phyloP scores from a whole-genome alignment of 129 eudicot genomes.

The Flaveria brownii region DNA sequence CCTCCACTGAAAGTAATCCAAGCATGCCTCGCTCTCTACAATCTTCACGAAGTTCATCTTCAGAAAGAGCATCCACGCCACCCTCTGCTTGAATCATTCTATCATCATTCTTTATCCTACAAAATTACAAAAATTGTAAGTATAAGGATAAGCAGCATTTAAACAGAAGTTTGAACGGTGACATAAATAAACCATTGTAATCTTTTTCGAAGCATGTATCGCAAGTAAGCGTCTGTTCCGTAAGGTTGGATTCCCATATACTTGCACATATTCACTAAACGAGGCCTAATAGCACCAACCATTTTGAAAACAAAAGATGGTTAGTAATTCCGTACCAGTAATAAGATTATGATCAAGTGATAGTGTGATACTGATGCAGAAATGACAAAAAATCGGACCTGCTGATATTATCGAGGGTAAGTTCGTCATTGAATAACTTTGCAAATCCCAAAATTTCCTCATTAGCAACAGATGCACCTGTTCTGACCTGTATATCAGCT shows the following conservation, averaged over 20 bases:
- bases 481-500: slow-evolving; percentile 73
- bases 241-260: slow-evolving; percentile 89
- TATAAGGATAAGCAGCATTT: slow-evolving; percentile 5
- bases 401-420: slow-evolving; percentile 94
- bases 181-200: slow-evolving; percentile 49
- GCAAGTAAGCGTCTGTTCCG: slow-evolving; percentile 86
- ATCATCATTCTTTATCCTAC: slow-evolving; percentile 87
- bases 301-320: slow-evolving; percentile 7
- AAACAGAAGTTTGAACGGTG: slow-evolving; percentile 12
- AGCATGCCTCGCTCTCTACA: slow-evolving; percentile 95
- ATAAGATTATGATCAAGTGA: slow-evolving; percentile 6
- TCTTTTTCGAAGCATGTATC: slow-evolving; percentile 76
- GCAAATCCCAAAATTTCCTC: slow-evolving; percentile 96
- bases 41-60: slow-evolving; percentile 93
- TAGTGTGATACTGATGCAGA: not conserved
- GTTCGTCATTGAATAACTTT: slow-evolving; percentile 91
- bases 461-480: slow-evolving; percentile 70
- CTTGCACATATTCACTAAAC: slow-evolving; percentile 95
- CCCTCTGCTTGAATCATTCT: slow-evolving; percentile 92
- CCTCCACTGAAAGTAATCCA: slow-evolving; percentile 83
- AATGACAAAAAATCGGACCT: slow-evolving; percentile 47
- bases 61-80: slow-evolving; percentile 91
- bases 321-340: slow-evolving; percentile 8
- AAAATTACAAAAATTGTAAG: slow-evolving; percentile 7
- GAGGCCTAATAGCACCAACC: slow-evolving; percentile 62